Evolutionary conservation across 2,329 filamentous ascomycete species (phyloP).

Genomic region (Sporothrix pallida): DNA sequence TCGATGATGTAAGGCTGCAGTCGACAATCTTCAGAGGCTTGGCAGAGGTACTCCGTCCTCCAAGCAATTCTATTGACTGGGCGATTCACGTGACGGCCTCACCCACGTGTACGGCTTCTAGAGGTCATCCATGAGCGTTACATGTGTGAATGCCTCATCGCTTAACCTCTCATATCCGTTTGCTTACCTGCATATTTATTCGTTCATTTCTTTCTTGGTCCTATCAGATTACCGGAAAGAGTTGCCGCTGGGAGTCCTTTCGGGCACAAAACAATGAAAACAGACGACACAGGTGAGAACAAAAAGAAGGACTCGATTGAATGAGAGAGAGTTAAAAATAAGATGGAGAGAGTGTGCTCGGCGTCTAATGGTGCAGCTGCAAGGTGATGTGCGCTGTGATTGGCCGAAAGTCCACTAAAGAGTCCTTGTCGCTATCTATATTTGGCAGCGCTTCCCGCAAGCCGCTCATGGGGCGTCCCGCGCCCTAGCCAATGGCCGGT

Average conservation of each 20-base stretch:
- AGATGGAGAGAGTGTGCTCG: conserved; percentile 14
- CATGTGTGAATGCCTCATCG: no score
- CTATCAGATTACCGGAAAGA: background rate
- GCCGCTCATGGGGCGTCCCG: conserved; percentile 22
- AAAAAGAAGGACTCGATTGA: background rate
- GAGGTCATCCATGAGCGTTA: background rate
- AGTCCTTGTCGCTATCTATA: conserved; percentile 28
- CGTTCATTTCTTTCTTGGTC: background rate
- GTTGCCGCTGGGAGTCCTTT: background rate
- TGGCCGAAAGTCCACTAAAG: conserved; percentile 23
- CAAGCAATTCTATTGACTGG: background rate
- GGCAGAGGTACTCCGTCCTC: background rate
- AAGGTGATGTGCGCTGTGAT: conserved; percentile 36
- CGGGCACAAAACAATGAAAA: background rate
- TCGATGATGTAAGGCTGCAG: conserved; percentile 9
- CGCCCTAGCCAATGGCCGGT: conserved; percentile 26
- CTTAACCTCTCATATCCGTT: background rate
- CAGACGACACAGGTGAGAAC: no score
- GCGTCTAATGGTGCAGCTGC: conserved; percentile 34
- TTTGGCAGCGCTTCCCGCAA: conserved; percentile 30
- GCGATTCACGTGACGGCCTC: background rate
- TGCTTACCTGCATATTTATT: conserved; percentile 11
- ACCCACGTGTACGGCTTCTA: background rate
- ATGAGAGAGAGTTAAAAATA: background rate
- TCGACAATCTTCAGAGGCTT: background rate